Evolutionary conservation across 345 rosid species (phyloP), one percentile per base, ranked within the genome.

Genomic region (Rhizophora apiculata): DNA sequence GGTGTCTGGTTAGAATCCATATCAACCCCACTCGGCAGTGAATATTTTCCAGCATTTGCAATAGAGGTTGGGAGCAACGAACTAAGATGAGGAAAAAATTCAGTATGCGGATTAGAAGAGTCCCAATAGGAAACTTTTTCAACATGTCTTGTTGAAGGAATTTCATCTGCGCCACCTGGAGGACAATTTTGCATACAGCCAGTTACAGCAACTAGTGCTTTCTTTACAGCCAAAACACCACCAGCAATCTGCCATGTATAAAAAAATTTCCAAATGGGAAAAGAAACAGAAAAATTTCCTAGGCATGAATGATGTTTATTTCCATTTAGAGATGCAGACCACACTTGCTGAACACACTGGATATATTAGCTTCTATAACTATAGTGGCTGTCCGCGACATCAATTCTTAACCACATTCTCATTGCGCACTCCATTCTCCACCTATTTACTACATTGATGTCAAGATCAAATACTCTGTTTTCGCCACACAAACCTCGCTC

Each of bases 201-300:
- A 6, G 90, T 82, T 56, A 89, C 86, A 60, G 74, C 82, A 56
- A 85, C 67, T 13, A 89, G 31, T n/a, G 90, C 96, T 72, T 85
- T 89, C 85, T 85, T 87, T 58, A 84, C 90, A 51, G 88, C 83
- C 73, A 85, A 82, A 9, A 71, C 70, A 20, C 63, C 65, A 29
- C 92, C 92, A 4, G 86, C 82, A 67, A 89, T 82, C 92, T 89
- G 78, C 67, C 62, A 70, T 21, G 16, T 15, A 66, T 43, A 26
- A 66, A 74, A 34, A 46, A 20, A 57, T 13, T 54, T 43, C 55
- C 71, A 37, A 37, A 63, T 6, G 5, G 18, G 20, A 46, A 72
- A 37, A 43, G 24, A 16, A 6, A 19, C 24, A 37, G 27, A 2
- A 59, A 20, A 32, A 5, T 13, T 30, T 39, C 16, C 49, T 13